phyloP scores from a whole-genome alignment of 2,329 filamentous ascomycete genomes.

The Nemania serpens region DNA sequence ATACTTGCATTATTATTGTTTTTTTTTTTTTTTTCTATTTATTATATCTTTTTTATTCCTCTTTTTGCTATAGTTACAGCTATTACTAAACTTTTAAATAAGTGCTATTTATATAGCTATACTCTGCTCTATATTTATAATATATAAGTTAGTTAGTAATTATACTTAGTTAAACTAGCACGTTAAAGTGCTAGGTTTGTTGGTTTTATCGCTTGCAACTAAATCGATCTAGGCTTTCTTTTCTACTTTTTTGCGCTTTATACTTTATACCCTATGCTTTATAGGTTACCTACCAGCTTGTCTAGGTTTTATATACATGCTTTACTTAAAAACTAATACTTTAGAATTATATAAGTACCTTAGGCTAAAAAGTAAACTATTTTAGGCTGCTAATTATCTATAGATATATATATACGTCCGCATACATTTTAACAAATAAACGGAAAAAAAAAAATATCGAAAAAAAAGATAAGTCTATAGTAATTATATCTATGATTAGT shows the following conservation, averaged over 20 bases:
- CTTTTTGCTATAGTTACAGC: neutral
- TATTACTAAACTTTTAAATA: too few species aligned
- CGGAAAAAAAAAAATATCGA: neutral
- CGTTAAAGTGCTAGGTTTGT: constrained; percentile 3
- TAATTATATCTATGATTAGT: neutral
- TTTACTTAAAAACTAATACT: neutral
- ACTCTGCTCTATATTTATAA: neutral
- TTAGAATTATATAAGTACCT: neutral
- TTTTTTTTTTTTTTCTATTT: neutral
- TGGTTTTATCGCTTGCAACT: constrained; percentile 10
- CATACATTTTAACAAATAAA: neutral
- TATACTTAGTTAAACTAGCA: neutral
- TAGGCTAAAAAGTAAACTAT: neutral
- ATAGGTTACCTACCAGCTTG: neutral
- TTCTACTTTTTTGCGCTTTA: neutral
- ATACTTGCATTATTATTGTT: constrained; percentile 10
- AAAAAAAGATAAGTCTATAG: neutral
- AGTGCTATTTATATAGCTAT: neutral
- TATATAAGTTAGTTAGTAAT: too few species aligned
- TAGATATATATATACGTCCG: neutral
- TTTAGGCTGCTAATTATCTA: neutral
- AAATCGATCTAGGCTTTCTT: neutral
- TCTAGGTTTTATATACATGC: neutral
- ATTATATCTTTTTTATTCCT: neutral
- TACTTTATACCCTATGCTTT: neutral